A percentile compares a stretch with the other conserved stretches of the same genome.
These are phyloP conservation scores for Fraxinus velutina DNA, from an alignment of 305 asterid genomes.

Conservation along the genomic window DNA sequence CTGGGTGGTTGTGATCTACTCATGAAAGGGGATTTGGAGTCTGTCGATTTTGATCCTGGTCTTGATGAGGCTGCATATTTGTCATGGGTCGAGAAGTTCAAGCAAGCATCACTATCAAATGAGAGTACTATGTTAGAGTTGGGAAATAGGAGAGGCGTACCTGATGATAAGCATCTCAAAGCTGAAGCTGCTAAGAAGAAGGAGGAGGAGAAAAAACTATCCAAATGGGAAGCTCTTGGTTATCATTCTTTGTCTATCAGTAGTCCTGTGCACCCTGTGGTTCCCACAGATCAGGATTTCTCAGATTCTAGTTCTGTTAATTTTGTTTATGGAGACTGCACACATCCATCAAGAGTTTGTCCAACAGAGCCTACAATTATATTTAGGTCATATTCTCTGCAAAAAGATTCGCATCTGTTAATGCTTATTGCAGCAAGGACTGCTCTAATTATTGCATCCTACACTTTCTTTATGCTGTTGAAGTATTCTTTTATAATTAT, in stretches of 20 bases:
- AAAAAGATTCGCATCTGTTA: not conserved
- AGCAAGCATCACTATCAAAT: constrained; percentile 47
- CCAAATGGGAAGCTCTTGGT: constrained; percentile 87
- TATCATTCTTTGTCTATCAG: constrained; percentile 64
- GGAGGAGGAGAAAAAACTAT: constrained; percentile 63
- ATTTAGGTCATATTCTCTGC: constrained; percentile 50
- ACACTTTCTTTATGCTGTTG: not conserved
- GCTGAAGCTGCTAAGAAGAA: constrained; percentile 71
- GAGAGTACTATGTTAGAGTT: constrained; percentile 34
- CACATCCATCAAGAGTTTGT: constrained; percentile 54
- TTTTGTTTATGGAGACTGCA: constrained; percentile 95
- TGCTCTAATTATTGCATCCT: not conserved
- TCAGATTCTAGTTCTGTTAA: constrained; percentile 65
- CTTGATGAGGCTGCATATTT: constrained; percentile 78
- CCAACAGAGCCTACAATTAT: constrained; percentile 68
- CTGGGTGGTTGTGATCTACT: constrained; percentile 37
- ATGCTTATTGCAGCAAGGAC: not conserved
- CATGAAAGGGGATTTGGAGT: constrained; percentile 38
- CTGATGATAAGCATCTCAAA: constrained; percentile 56
- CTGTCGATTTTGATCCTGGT: constrained; percentile 48
- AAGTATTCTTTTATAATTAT: not conserved
- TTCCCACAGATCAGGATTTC: constrained; percentile 45
- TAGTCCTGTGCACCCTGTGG: constrained; percentile 33
- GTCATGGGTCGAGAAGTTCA: constrained; percentile 84
- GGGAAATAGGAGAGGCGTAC: constrained; percentile 43